Conservation (phyloP, 2,329 filamentous ascomycete genomes). For the Epichloe uncinata region DNA sequence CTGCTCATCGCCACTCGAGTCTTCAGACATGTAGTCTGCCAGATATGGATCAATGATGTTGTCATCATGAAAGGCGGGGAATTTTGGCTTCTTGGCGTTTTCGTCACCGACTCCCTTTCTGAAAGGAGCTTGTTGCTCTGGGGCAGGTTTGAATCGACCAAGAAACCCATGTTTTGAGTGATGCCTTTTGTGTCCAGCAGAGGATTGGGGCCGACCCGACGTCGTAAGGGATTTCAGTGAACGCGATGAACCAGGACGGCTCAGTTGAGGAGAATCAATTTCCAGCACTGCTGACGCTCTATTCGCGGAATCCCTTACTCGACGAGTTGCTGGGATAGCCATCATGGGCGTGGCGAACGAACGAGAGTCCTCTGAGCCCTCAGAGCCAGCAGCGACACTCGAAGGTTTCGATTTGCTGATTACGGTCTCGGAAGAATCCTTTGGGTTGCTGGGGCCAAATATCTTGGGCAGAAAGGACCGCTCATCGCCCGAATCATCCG, state of each 20-base stretch:
- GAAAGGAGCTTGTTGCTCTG: constrained; percentile 79
- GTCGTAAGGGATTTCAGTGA: constrained; percentile 68
- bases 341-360: constrained; percentile 56
- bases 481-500: constrained; percentile 76
- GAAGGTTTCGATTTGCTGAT: constrained; percentile 4
- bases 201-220: constrained; percentile 59
- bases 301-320: constrained; percentile 57
- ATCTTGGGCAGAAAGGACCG: constrained; percentile 55
- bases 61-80: constrained; percentile 94
- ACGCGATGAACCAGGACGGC: constrained; percentile 84
- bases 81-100: constrained; percentile 46
- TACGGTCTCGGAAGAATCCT: constrained; percentile 5
- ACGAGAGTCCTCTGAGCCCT: constrained; percentile 33
- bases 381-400: constrained; percentile 26
- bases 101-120: constrained; percentile 60
- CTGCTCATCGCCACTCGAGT: constrained; percentile 85
- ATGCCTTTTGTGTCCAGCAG: constrained; percentile 63
- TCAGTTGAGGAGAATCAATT: constrained; percentile 71
- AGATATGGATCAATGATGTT: constrained; percentile 97
- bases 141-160: constrained; percentile 53
- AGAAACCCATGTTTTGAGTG: constrained; percentile 79
- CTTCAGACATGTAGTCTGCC: constrained; percentile 90
- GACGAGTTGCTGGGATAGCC: constrained; percentile 52
- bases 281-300: constrained; percentile 81
- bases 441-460: constrained; percentile 34